Base-by-base conservation (phyloP, 2,329 filamentous ascomycete species). In the Cladophialophora exuberans region DNA sequence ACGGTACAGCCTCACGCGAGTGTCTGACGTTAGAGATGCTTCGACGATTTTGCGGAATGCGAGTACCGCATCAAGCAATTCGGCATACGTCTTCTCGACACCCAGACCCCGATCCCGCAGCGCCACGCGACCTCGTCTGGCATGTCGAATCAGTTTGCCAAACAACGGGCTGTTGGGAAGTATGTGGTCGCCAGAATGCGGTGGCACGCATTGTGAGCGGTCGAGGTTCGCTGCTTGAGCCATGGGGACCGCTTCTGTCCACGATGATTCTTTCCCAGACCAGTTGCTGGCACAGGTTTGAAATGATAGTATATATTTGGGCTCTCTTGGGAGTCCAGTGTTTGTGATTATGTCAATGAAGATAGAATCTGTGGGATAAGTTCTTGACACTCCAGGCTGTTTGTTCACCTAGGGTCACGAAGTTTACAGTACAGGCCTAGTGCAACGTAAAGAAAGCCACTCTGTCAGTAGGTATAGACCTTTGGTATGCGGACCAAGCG, bases 81-180 rank as follows among this genome's bases (percentile, higher is more conserved):
- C 43, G 13, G 28, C 13, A 35, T 46, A 46, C 7, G 43, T 46
- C 43, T 46, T 46, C 26, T 46, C 43, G 11, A 46, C 9, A 6
- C 43, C 28, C 7, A 46, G 43, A 35, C 13, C 43, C 22, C 22
- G 22, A 26, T 43, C 39, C 17, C 39, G 39, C 22, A 43, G 22
- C n/a, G 39, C 39, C 5, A 43, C 22, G 7, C 39, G 39, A 13
- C 23, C 39, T 6, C 39, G 39, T 28, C 39, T 9, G 22, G 39
- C 39, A 25, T 43, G 39, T 5, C 39, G 39, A 11, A 43, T 26
- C 22, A 43, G n/a, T n/a, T 43, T 43, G 39, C 39, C 22, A 28
- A 43, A 43, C 3, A 43, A n/a, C 39, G 39, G 39, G 22, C 22
- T 43, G 39, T 43, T 43, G 39, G 39, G 39, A 15, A 43, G 38